These are phyloP conservation scores for Arabis hirsuta DNA, from an alignment of 345 rosid genomes.

Conservation along the genomic window DNA sequence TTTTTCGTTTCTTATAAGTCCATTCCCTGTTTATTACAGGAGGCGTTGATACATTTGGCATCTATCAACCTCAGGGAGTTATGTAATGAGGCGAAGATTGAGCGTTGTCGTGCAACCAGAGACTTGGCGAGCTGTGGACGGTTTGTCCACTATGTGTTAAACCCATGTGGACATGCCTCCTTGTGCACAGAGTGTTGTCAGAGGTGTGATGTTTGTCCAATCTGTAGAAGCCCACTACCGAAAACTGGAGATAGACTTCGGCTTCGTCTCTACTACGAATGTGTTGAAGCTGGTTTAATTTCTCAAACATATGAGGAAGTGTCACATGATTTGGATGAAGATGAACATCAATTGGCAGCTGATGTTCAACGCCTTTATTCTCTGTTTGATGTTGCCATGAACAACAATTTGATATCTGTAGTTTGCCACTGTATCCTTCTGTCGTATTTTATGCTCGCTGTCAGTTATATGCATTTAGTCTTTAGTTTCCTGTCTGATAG, in stretches of 20 bases:
- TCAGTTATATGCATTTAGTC: conserved; percentile 16
- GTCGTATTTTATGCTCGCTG: conserved; percentile 5
- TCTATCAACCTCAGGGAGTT: conserved; percentile 72
- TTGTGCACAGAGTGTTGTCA: conserved; percentile 85
- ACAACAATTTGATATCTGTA: conserved; percentile 80
- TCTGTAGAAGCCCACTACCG: conserved; percentile 67
- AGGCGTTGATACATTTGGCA: conserved; percentile 84
- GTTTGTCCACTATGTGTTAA: conserved; percentile 66
- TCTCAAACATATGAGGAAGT: conserved; percentile 58
- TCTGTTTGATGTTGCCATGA: conserved; percentile 86
- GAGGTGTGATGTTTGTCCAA: conserved; percentile 84
- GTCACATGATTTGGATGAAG: conserved; percentile 64
- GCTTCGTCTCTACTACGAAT: conserved; percentile 80
- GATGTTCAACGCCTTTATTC: conserved; percentile 89
- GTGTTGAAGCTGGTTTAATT: conserved; percentile 83
- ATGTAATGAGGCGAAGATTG: conserved; percentile 84
- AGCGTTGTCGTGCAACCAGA: conserved; percentile 91
- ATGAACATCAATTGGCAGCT: conserved; percentile 58
- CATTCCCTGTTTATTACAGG: conserved; percentile 52
- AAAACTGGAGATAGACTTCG: conserved; percentile 50
- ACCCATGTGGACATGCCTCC: conserved; percentile 91
- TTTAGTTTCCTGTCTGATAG: conserved; percentile 16
- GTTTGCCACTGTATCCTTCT: conserved; percentile 92
- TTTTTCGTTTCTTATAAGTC: neutral
- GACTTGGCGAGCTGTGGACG: conserved; percentile 90